A percentile compares a stretch with the other conserved stretches of the same genome.
phyloP scores from a whole-genome alignment of 2,329 filamentous ascomycete genomes.

The Colletotrichum destructivum region DNA sequence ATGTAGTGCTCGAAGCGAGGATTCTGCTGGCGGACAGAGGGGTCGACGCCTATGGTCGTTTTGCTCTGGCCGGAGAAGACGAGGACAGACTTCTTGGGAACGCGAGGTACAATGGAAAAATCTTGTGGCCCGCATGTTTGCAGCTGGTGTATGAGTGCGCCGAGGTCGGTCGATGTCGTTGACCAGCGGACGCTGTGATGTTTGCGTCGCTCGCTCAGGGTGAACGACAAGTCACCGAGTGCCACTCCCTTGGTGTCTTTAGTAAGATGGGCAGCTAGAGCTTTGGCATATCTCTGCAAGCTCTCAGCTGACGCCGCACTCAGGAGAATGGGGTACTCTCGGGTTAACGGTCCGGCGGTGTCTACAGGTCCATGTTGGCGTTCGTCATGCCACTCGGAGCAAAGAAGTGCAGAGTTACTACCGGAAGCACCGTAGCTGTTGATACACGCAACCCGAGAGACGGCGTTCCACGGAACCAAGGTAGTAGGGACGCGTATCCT shows the following conservation, averaged over 20 bases:
- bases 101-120: background rate
- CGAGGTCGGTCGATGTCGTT: background rate
- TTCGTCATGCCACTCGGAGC: constrained; percentile 37
- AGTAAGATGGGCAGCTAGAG: background rate
- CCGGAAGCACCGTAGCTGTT: constrained; percentile 57
- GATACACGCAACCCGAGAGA: constrained; percentile 47
- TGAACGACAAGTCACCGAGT: background rate
- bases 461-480: constrained; percentile 43
- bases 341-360: background rate
- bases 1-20: background rate
- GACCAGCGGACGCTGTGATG: background rate
- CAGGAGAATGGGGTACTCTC: background rate
- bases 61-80: background rate
- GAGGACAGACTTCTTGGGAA: background rate
- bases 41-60: background rate
- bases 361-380: background rate
- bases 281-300: background rate
- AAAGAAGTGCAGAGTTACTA: constrained; percentile 50
- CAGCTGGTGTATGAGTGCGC: background rate
- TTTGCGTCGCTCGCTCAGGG: background rate
- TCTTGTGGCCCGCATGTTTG: background rate
- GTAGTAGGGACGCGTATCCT: background rate
- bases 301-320: background rate
- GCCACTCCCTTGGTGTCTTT: background rate
- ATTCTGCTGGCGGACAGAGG: background rate